phyloP scores from a whole-genome alignment of 2,329 filamentous ascomycete genomes.

The Stagonosporopsis rhizophila region DNA sequence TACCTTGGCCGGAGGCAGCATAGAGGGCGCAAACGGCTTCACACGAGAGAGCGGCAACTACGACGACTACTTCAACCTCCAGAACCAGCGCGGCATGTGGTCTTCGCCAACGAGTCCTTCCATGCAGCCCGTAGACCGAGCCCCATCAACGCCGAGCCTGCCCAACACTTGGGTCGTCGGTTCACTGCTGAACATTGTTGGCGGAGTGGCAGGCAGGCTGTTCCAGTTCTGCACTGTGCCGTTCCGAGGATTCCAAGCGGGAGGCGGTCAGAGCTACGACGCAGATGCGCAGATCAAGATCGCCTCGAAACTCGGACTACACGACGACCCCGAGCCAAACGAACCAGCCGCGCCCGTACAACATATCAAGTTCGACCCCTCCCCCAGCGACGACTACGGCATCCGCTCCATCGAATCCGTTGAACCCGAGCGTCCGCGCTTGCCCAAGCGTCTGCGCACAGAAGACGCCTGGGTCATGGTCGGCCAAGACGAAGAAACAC shows the following conservation, averaged over 20 bases:
- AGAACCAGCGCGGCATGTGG: slow-evolving; percentile 48
- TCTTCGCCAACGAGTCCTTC: slow-evolving; percentile 39
- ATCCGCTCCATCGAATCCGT: slow-evolving; percentile 54
- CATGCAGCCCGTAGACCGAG: slow-evolving; percentile 23
- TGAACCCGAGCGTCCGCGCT: slow-evolving; percentile 52
- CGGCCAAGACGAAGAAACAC: slow-evolving; percentile 47
- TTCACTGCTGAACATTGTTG: slow-evolving; percentile 66
- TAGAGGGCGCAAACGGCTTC: slow-evolving; percentile 55
- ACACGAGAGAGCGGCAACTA: slow-evolving; percentile 49
- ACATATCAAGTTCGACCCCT: slow-evolving; percentile 26
- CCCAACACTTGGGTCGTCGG: slow-evolving; percentile 35
- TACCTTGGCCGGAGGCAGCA: slow-evolving; percentile 55
- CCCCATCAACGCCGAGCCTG: slow-evolving; percentile 26
- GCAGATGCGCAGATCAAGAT: slow-evolving; percentile 52
- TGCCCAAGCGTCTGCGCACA: slow-evolving; percentile 57
- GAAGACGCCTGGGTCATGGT: slow-evolving; percentile 59
- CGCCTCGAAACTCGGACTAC: slow-evolving; percentile 32
- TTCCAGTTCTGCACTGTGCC: slow-evolving; percentile 81
- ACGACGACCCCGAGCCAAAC: slow-evolving; percentile 27
- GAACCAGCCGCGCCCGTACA: slow-evolving; percentile 28
- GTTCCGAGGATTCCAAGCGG: slow-evolving; percentile 86
- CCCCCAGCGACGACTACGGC: slow-evolving; percentile 53
- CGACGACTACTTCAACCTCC: slow-evolving; percentile 52
- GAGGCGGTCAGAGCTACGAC: slow-evolving; percentile 76
- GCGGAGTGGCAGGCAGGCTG: slow-evolving; percentile 75